Base-by-base conservation (phyloP, 1,284 basidiomycete species). In the Pseudomicrostroma phylloplanum region DNA sequence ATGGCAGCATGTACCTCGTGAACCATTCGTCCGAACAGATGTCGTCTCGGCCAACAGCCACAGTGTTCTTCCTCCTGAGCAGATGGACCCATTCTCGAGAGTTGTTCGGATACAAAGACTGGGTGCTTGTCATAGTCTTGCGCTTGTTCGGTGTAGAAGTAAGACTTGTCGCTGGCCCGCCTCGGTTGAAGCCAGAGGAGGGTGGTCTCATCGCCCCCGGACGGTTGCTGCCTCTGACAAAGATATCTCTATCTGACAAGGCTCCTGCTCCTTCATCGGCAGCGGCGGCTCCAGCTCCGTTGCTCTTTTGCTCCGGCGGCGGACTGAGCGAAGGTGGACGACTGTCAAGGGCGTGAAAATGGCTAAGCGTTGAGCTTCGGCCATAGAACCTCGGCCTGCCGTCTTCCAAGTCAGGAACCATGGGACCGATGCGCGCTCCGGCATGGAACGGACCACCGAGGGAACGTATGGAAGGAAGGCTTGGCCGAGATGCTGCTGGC, bases 11-110 rank as follows among this genome's bases (percentile, higher is more conserved):
- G 53, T 73, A 70, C 49, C 71, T 66, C 30, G 68, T 62, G 55
- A 72, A 66, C 73, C 73, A 74, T 23, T 67, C 70, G 51, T 68
- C 67, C 13, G 61, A 67, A 13, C 42, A 65, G 36, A 54, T 49
- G 58, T 73, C 71, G 59, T 75, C 73, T 26, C 73, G 61, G 25
- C 73, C 73, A 8, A 75, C 70, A 3, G 71, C 73, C 19, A 69
- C 68, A 1, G 69, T 67, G 48, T 71, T 75, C 55, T 73, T 73
- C 48, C 67, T 64, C 39, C 73, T 65, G 30, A 75, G 64, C 26
- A 70, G 59, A 41, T 62, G 67, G 19, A 75, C 71, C 73, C 73
- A 75, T 49, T 68, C 66, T 40, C 69, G 70, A 36, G 71, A 73
- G 57, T 74, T 74, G 64, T 64, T 67, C 1, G 66, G 63, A 46